Conservation (phyloP, 1,284 basidiomycete genomes). For the Tilletia horrida region DNA sequence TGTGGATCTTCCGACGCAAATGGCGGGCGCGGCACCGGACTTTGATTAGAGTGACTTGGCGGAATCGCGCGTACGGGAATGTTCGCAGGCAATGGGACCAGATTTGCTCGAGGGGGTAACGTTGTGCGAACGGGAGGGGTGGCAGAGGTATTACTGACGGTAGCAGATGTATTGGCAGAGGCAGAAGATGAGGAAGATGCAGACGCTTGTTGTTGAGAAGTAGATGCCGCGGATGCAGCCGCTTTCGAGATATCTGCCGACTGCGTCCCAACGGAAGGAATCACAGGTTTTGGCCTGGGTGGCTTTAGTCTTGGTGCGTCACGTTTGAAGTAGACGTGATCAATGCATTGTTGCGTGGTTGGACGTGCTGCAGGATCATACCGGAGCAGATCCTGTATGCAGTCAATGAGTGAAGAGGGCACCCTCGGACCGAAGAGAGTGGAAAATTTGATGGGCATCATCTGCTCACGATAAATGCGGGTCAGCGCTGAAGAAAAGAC, state of each 20-base stretch:
- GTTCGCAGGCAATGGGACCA: slow-evolving; percentile 4
- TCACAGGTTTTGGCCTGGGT: slow-evolving; percentile 1
- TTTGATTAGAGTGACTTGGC: slow-evolving; percentile 3
- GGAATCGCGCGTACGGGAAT: background rate
- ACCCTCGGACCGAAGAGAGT: slow-evolving; percentile 74
- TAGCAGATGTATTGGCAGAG: background rate
- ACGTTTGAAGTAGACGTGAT: slow-evolving; percentile 79
- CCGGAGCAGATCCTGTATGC: slow-evolving; percentile 83
- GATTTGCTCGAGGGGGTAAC: slow-evolving; percentile 1
- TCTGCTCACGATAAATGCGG: slow-evolving; percentile 58
- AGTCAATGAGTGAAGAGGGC: slow-evolving; percentile 78
- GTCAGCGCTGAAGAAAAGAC: slow-evolving; percentile 17
- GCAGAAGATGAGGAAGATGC: background rate
- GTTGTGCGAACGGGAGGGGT: background rate
- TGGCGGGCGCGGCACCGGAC: background rate
- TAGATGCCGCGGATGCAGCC: background rate
- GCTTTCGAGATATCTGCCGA: background rate
- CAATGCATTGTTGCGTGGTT: slow-evolving; percentile 78
- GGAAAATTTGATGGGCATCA: slow-evolving; percentile 71
- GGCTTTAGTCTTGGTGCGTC: slow-evolving; percentile 59
- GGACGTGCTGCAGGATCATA: slow-evolving; percentile 85
- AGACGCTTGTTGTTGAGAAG: background rate
- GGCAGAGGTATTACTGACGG: slow-evolving; percentile 17
- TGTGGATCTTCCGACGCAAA: slow-evolving; percentile 11
- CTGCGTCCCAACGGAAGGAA: slow-evolving; percentile 6